Evolutionary conservation across 257 asterid genomes (phyloP), one percentile per base, ranked within the genome.

Genomic region (Rehmannia glutinosa): DNA sequence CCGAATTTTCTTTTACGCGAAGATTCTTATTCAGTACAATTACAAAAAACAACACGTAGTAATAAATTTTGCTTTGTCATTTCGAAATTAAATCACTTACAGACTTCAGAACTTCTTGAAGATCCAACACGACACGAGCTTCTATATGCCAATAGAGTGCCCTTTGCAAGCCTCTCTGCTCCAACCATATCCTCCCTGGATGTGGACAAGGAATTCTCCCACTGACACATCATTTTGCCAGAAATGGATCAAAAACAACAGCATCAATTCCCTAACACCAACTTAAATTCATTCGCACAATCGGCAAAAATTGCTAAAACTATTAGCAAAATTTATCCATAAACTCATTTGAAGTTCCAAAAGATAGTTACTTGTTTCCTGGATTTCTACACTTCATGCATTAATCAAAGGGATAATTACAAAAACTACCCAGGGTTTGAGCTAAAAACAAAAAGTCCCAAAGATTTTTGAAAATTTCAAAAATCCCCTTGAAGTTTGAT

Each of bases 121-220:
- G 98, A 87, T 92, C 97, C 88, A 92, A 80, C 17, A 90, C 95
- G 5, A 90, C 97, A 21, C 96, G 93, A 73, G 96, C 98, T 80
- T 92, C 96, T 68, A 92, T 92, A 63, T 92, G 97, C 98, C 98
- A 92, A 84, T 87, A 92, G 11, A 92, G 75, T 7, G 97, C 94
- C 82, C 90, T 86, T 64, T 90, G 98, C 81, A 90, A 56, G 58
- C 98, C 98, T 81, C 96, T 84, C 76, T 92, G 98, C 86, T 92
- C 96, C 87, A 92, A 79, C 98, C 98, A 92, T 84, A 90, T 87
- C 74, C 98, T 75, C 55, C 95, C 98, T 0, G 90, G 93, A 76
- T 81, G 83, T 12, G 98, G 97, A 75, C 98, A 90, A 54, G 97
- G 96, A 64, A 92, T 90, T 73, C 87, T 86, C 75, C 86, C 78